phyloP scores from a whole-genome alignment of 148 eudicot species.

The Persicaria maculosa region DNA sequence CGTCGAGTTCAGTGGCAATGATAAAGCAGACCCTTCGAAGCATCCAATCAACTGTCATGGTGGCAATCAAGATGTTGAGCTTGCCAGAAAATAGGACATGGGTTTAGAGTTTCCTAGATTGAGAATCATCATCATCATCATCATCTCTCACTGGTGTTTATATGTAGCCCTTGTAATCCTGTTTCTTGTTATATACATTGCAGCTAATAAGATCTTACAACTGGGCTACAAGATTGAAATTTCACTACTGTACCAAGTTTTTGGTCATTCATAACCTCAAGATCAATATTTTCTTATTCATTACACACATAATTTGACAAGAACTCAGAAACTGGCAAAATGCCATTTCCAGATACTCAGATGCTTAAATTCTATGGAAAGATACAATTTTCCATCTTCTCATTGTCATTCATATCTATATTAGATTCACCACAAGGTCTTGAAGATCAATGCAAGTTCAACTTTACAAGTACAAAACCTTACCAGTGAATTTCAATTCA shows the following conservation, averaged over 20 bases:
- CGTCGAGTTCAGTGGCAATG: background rate
- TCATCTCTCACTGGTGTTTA: background rate
- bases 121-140: background rate
- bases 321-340: background rate
- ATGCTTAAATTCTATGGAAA: background rate
- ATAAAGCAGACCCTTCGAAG: background rate
- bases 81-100: background rate
- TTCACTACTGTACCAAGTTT: too few relatives aligned
- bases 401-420: too few relatives aligned
- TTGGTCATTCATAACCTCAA: too few relatives aligned
- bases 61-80: background rate
- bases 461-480: background rate
- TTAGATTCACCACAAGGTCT: background rate
- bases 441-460: background rate
- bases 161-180: background rate
- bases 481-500: background rate
- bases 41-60: background rate
- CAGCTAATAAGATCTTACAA: background rate
- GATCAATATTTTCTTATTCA: background rate
- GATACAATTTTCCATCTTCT: background rate
- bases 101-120: constrained; percentile 2
- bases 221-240: background rate
- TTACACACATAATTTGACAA: background rate
- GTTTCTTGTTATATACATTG: background rate
- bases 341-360: background rate